Conservation (phyloP, 108 stramenopile species). For the Tribonema minus region DNA sequence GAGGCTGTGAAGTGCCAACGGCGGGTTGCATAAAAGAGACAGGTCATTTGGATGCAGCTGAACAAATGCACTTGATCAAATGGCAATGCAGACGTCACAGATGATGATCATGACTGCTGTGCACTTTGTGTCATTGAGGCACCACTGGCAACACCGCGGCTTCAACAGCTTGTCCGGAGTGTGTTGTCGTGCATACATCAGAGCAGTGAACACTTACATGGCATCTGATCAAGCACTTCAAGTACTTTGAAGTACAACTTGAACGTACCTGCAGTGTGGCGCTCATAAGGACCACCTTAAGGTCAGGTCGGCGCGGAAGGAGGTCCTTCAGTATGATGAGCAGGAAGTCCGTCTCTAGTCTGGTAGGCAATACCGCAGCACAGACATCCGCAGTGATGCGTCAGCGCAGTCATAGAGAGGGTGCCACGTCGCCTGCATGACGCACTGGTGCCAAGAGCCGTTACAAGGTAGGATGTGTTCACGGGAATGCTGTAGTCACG, state of each 20-base stretch:
- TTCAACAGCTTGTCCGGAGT: too few relatives aligned
- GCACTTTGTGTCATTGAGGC: neutral
- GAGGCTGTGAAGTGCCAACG: too few relatives aligned
- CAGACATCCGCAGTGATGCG: neutral
- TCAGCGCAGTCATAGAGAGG: neutral
- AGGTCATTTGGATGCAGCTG: neutral
- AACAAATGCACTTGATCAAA: neutral
- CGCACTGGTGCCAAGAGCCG: too few relatives aligned
- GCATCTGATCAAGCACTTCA: too few relatives aligned
- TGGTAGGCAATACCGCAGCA: neutral
- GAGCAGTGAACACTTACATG: neutral
- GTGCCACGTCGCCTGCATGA: neutral
- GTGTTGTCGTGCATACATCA: neutral
- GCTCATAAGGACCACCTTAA: conserved; percentile 74
- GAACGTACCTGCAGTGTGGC: conserved; percentile 76
- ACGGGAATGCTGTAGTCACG: too few relatives aligned
- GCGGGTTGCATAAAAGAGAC: too few relatives aligned
- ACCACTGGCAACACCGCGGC: too few relatives aligned
- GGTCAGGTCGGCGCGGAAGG: conserved; percentile 58
- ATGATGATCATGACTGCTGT: neutral
- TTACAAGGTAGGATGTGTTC: too few relatives aligned
- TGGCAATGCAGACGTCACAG: neutral
- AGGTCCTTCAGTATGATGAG: conserved; percentile 72
- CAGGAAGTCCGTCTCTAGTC: conserved; percentile 81
- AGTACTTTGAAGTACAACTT: too few relatives aligned